Evolutionary conservation across 2,329 filamentous ascomycete genomes (phyloP).

Genomic region (Thielaviopsis cerberus): DNA sequence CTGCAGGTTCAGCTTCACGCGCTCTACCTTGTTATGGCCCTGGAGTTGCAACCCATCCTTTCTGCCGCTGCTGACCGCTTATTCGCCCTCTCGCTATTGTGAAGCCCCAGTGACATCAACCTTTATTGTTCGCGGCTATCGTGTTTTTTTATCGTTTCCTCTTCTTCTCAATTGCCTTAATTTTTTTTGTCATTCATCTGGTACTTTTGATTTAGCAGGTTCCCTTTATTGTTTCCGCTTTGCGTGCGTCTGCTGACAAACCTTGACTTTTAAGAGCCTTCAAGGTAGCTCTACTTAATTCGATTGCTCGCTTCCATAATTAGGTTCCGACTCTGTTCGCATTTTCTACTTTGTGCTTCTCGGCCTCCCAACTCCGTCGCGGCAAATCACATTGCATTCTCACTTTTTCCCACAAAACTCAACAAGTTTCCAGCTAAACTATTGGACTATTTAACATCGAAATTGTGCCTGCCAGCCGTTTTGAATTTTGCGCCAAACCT

Average conservation of each 20-base stretch:
- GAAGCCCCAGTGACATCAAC: constrained; percentile 6
- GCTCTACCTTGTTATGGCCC: neutral
- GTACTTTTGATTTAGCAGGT: neutral
- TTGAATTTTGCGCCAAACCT: too few species aligned
- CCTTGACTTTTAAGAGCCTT: neutral
- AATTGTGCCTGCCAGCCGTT: too few species aligned
- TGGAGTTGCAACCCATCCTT: constrained; percentile 1
- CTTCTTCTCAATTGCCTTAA: neutral
- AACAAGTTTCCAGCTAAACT: too few species aligned
- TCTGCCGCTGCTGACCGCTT: neutral
- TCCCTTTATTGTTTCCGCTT: too few species aligned
- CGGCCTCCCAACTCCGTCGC: neutral
- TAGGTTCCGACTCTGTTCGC: neutral
- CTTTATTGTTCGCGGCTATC: neutral
- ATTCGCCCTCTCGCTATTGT: neutral
- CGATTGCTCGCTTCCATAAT: neutral
- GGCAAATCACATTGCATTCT: neutral
- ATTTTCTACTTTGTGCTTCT: neutral
- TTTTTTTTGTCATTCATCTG: neutral
- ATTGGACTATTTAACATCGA: too few species aligned
- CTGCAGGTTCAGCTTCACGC: neutral
- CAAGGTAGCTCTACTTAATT: neutral
- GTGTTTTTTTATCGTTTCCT: neutral
- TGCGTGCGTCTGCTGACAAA: too few species aligned
- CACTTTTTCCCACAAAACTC: neutral